Base-by-base conservation (phyloP, 1,139 yeast genomes). In the Lodderomyces orthopsilosis region DNA sequence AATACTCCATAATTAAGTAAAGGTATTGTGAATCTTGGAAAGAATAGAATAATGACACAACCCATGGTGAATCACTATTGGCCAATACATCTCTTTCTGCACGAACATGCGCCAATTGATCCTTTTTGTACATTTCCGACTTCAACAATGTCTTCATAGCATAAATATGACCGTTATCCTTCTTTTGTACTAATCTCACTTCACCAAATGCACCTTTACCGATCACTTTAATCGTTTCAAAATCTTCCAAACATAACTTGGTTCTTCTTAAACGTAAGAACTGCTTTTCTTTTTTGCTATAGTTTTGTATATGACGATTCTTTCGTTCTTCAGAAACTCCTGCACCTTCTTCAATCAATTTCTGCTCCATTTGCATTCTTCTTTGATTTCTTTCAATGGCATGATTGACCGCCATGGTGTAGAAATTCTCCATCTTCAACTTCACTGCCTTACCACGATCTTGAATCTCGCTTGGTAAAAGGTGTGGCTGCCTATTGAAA, bases 151-250 rank as follows among this genome's bases (percentile, higher is more conserved):
- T 85, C 62, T 85, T 85, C 94, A 85, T 85, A 9, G 94, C 94
- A 63, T 85, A 85, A 14, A 85, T 85, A 59, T 85, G 85, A 41
- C 94, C 94, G 1, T 91, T 84, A 58, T 85, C 93, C 48, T 68
- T 75, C 68, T 85, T 85, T 61, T 85, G 94, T n/a, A 85, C 94
- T 47, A 85, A 66, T 55, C 94, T 68, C 38, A 85, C 94, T 57
- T 85, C 94, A 55, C 94, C 94, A 65, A 85, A 85, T 0, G 94
- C 94, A 61, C 94, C 94, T 60, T 85, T 85, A 53, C 94, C 94
- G 55, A 85, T 85, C 17, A 85, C 93, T 61, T 85, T 85, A 24
- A 85, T 91, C 0, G 93, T 85, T 45, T 72, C 77, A 59, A 85
- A 85, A 63, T 85, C 94, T 42, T 84, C 91, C 41, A 85, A 61